phyloP scores from a whole-genome alignment of 257 asterid species.

The Thymus quinquecostatus region DNA sequence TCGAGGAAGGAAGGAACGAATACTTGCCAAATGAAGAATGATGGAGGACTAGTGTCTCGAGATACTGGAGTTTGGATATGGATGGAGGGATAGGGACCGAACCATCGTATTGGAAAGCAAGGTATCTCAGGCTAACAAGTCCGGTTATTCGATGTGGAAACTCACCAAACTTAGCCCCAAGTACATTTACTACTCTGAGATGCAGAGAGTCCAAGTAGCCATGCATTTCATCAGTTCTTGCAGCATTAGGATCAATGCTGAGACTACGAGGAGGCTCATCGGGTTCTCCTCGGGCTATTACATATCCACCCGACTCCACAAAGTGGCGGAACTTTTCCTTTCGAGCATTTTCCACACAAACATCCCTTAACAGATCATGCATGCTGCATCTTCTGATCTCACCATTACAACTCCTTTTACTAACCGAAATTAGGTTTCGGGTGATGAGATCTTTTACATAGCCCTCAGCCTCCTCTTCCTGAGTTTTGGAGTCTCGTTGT shows the following conservation, averaged over 20 bases:
- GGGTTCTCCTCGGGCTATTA: background rate
- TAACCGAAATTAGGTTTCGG: background rate
- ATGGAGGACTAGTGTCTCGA: constrained; percentile 13
- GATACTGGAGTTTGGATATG: constrained; percentile 25
- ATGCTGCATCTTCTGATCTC: background rate
- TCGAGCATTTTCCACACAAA: background rate
- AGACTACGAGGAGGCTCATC: background rate
- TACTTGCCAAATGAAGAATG: background rate
- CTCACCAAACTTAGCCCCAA: too few relatives aligned
- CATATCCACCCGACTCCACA: background rate
- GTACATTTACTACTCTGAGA: too few relatives aligned
- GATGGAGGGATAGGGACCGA: constrained; percentile 3
- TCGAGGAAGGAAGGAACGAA: background rate
- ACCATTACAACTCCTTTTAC: background rate
- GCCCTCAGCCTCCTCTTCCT: background rate
- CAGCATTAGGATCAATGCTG: constrained; percentile 5
- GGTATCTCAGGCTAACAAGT: constrained; percentile 27
- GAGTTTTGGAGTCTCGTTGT: background rate
- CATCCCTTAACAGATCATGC: background rate
- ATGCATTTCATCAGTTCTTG: background rate
- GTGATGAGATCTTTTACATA: background rate
- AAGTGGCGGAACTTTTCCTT: background rate
- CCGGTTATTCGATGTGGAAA: too few relatives aligned
- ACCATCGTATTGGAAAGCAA: constrained; percentile 18
- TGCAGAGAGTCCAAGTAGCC: too few relatives aligned